Conservation (phyloP, 805 yeast species). For the Ogataea corticis region DNA sequence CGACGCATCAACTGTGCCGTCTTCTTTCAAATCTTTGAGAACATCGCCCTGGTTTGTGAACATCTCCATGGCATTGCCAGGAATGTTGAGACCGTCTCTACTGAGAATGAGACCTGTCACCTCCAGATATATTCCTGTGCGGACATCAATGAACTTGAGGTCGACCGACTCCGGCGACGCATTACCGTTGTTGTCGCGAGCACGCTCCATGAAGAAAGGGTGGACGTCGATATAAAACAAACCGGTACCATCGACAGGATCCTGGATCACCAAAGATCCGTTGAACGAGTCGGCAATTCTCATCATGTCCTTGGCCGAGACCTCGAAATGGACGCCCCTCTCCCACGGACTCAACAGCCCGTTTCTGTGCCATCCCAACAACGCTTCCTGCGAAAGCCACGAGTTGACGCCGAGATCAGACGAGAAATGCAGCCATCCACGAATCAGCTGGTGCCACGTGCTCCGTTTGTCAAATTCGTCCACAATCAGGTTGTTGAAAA, state of each 20-base stretch:
- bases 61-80: slow-evolving; percentile 18
- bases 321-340: slow-evolving; percentile 48
- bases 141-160: slow-evolving; percentile 59
- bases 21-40: slow-evolving; percentile 19
- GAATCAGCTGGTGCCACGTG: slow-evolving; percentile 44
- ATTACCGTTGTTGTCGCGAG: slow-evolving; percentile 46
- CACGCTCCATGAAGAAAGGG: slow-evolving; percentile 51
- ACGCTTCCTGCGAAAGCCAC: slow-evolving; percentile 52
- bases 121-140: slow-evolving; percentile 60
- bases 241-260: slow-evolving; percentile 47
- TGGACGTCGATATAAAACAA: slow-evolving; percentile 47
- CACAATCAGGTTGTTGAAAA: slow-evolving; percentile 48
- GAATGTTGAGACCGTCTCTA: slow-evolving; percentile 16
- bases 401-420: slow-evolving; percentile 42
- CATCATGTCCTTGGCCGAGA: slow-evolving; percentile 48
- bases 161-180: slow-evolving; percentile 46
- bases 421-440: slow-evolving; percentile 47
- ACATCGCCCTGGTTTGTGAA: slow-evolving; percentile 22
- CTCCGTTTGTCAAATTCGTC: slow-evolving; percentile 42
- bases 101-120: slow-evolving; percentile 48
- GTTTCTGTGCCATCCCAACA: slow-evolving; percentile 51
- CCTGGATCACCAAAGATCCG: slow-evolving; percentile 44
- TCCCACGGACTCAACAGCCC: slow-evolving; percentile 58
- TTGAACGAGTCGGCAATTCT: slow-evolving; percentile 49
- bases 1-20: slow-evolving; percentile 18